Evolutionary conservation across 352 stramenopile genomes (phyloP), one percentile per base, ranked within the genome.

Genomic region (Globisporangium middletonii): DNA sequence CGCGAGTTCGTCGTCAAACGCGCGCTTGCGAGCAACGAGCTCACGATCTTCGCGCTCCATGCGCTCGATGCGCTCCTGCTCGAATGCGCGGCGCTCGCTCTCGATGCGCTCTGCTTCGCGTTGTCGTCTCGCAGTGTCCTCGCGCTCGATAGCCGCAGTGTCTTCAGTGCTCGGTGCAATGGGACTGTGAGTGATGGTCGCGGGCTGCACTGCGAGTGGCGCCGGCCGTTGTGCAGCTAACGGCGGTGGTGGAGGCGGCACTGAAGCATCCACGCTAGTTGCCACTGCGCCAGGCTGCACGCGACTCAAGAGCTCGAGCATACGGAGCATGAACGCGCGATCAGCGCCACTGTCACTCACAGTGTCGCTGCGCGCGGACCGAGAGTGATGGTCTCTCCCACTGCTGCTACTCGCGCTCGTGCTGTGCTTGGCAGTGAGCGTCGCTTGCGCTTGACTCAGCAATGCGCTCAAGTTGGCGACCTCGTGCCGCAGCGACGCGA

Each of bases 281-380:
- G 33, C 6, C 11, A 38, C 53, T 5, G 38, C 38, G 3, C 38
- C 64, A 33, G 53, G 43, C 50, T 70, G 71, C 48, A 75, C 30
- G 30, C 60, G 69, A 27, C 57, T 27, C 75, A 88, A 83, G 65
- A 86, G 78, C 53, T 86, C 73, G 67, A 88, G 86, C 72, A 88
- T 86, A 35, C 65, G 68, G 61, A 86, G 71, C 59, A 79, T 70
- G n/a, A 89, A 59, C 47, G 72, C 69, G 9, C 68, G 64, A 33
- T 84, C 75, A 0, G 62, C 64, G 3, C 51, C 42, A 45, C 37
- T 52, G 23, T 57, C 48, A 11, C 46, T 43, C 5, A 23, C 23
- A 23, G 30, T 13, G 18, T 48, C 43, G 18, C 7, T n/a, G n/a
- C 43, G 28, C 13, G 9, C 3, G 2, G 4, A 54, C 49, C 30